These are phyloP conservation scores for Trichoderma sp. DNA, from an alignment of 2,329 filamentous ascomycete species.

Conservation along the genomic window DNA sequence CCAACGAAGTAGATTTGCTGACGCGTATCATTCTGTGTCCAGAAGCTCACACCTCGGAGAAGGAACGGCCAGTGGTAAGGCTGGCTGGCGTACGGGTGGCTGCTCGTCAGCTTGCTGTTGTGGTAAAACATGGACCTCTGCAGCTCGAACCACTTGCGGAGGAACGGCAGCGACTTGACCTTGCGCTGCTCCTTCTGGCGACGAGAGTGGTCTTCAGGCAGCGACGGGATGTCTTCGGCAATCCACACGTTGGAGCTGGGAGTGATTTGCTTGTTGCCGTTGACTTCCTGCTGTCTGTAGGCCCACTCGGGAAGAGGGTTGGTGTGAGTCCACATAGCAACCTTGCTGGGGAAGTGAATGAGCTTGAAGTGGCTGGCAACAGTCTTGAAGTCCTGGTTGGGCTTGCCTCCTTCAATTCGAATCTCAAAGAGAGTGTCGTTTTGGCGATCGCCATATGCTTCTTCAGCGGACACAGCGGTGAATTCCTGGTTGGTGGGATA, in stretches of 20 bases:
- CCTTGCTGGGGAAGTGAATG: slow-evolving; percentile 89
- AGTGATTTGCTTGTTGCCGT: slow-evolving; percentile 93
- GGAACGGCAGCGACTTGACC: slow-evolving; percentile 81
- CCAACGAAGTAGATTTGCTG: slow-evolving; percentile 99
- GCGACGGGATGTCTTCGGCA: slow-evolving; percentile 83
- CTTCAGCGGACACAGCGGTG: slow-evolving; percentile 71
- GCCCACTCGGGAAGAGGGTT: slow-evolving; percentile 96
- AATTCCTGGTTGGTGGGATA: slow-evolving; percentile 99
- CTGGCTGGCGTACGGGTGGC: slow-evolving; percentile 91
- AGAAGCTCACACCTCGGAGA: slow-evolving; percentile 96
- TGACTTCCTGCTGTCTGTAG: slow-evolving; percentile 97
- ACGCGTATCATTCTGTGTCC: slow-evolving; percentile 92
- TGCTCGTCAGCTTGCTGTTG: slow-evolving; percentile 96
- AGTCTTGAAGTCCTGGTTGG: slow-evolving; percentile 80
- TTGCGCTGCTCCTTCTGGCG: slow-evolving; percentile 72
- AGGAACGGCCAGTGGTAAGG: slow-evolving; percentile 98
- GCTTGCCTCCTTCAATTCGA: slow-evolving; percentile 81
- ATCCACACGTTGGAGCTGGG: slow-evolving; percentile 93
- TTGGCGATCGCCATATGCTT: slow-evolving; percentile 69
- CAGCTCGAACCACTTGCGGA: slow-evolving; percentile 92
- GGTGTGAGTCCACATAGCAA: slow-evolving; percentile 98
- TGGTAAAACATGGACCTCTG: slow-evolving; percentile 99
- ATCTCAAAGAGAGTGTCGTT: slow-evolving; percentile 95
- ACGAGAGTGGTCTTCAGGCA: slow-evolving; percentile 69
- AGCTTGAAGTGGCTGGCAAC: slow-evolving; percentile 94